Evolutionary conservation across 2,329 filamentous ascomycete genomes (phyloP).

Genomic region (Elsinoe batatas): DNA sequence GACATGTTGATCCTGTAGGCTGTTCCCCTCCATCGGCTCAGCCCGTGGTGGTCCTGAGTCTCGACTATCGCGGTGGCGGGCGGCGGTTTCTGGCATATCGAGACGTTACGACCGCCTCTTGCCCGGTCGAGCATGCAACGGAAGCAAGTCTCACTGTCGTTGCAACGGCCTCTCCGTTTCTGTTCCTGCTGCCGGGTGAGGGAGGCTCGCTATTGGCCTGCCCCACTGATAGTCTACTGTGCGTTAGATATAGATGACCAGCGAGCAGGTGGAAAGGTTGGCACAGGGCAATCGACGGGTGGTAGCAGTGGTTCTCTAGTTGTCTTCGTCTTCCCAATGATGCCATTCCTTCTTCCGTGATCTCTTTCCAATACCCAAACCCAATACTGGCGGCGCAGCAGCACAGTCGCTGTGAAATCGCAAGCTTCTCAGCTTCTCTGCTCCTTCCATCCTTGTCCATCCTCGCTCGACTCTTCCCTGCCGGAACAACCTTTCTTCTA

Average conservation of each 20-base stretch:
- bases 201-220: background rate
- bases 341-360: constrained; percentile 1
- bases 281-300: constrained; percentile 11
- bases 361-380: background rate
- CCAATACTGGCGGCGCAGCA: constrained; percentile 1
- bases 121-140: constrained; percentile 9
- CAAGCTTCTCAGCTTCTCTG: background rate
- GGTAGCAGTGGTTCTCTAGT: constrained; percentile 8
- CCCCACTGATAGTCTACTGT: background rate
- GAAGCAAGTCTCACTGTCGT: constrained; percentile 11
- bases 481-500: background rate
- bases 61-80: constrained; percentile 2
- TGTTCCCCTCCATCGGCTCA: too few species aligned
- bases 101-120: constrained; percentile 9
- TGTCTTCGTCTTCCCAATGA: constrained; percentile 6
- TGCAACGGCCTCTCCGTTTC: constrained; percentile 12
- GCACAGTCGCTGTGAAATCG: background rate
- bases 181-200: constrained; percentile 7
- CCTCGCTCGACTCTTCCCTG: background rate
- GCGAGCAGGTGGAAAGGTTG: constrained; percentile 8
- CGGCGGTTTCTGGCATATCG: constrained; percentile 12
- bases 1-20: too few species aligned
- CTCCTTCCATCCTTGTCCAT: constrained; percentile 1
- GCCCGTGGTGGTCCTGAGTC: background rate
- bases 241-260: constrained; percentile 12